Conservation (phyloP, 768 basidiomycete species). For the Mycena rebaudengoi region DNA sequence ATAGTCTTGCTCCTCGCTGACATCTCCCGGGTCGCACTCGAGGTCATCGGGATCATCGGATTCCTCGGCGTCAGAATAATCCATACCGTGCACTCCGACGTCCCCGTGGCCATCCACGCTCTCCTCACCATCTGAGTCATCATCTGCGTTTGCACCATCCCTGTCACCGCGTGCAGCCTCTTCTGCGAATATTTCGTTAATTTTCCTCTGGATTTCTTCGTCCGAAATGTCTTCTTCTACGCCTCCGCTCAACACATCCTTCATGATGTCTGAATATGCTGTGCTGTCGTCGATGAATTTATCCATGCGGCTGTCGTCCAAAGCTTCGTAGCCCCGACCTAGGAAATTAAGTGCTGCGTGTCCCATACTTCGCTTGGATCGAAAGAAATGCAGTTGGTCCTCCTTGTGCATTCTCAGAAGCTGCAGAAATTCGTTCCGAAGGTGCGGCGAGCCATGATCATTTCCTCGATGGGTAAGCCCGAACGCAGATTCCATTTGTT, state of each 20-base stretch:
- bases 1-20: neutral
- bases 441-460: neutral
- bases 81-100: constrained; percentile 3
- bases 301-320: neutral
- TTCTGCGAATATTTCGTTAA: too few relatives aligned
- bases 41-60: constrained; percentile 6
- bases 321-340: constrained; percentile 5
- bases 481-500: constrained; percentile 11
- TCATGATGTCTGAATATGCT: neutral
- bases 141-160: neutral
- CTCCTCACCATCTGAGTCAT: neutral
- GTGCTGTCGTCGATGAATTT: constrained; percentile 5
- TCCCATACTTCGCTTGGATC: constrained; percentile 11
- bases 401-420: constrained; percentile 9
- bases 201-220: neutral
- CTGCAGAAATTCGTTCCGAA: constrained; percentile 16
- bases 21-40: constrained; percentile 26
- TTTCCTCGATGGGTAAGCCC: constrained; percentile 8
- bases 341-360: constrained; percentile 4
- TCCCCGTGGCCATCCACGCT: constrained; percentile 22
- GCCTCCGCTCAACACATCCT: neutral
- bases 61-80: neutral
- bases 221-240: neutral
- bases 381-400: constrained; percentile 12
- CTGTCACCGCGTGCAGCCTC: neutral